Conservation (phyloP, 192 early-diverging fungal species). For the Coemansia sp. region DNA sequence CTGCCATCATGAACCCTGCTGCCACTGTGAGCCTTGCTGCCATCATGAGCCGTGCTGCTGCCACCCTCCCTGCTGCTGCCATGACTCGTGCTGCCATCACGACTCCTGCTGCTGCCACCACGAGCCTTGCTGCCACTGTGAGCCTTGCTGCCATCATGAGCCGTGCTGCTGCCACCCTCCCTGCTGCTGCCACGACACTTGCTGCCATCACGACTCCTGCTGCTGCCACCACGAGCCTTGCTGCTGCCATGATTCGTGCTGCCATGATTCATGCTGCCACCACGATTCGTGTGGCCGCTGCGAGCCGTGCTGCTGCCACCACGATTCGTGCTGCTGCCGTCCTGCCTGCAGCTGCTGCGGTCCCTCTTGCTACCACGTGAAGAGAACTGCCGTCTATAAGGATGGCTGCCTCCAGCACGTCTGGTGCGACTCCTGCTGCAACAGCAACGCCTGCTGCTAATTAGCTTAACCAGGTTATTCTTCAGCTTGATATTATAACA, state of each 20-base stretch:
- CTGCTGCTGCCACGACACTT: background rate
- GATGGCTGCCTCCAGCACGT: slow-evolving; percentile 49
- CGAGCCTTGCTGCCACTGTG: slow-evolving; percentile 19
- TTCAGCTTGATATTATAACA: background rate
- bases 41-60: slow-evolving; percentile 12
- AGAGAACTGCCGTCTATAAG: slow-evolving; percentile 44
- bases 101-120: slow-evolving; percentile 25
- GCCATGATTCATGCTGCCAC: slow-evolving; percentile 7
- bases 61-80: slow-evolving; percentile 8
- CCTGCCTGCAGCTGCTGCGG: slow-evolving; percentile 23
- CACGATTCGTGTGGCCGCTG: slow-evolving; percentile 31
- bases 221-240: slow-evolving; percentile 20
- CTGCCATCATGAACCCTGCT: slow-evolving; percentile 20
- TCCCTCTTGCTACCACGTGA: slow-evolving; percentile 40
- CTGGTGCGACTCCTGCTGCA: slow-evolving; percentile 55
- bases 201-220: slow-evolving; percentile 31
- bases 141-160: slow-evolving; percentile 19
- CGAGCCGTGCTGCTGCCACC: slow-evolving; percentile 36
- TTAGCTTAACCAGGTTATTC: background rate
- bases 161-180: slow-evolving; percentile 13
- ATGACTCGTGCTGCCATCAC: slow-evolving; percentile 24
- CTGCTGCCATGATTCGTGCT: slow-evolving; percentile 15
- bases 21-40: slow-evolving; percentile 15
- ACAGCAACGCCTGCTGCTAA: slow-evolving; percentile 46
- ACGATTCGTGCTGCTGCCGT: slow-evolving; percentile 18